These are phyloP conservation scores for Stachybotrys chartarum DNA, from an alignment of 2,329 filamentous ascomycete genomes.

Conservation along the genomic window DNA sequence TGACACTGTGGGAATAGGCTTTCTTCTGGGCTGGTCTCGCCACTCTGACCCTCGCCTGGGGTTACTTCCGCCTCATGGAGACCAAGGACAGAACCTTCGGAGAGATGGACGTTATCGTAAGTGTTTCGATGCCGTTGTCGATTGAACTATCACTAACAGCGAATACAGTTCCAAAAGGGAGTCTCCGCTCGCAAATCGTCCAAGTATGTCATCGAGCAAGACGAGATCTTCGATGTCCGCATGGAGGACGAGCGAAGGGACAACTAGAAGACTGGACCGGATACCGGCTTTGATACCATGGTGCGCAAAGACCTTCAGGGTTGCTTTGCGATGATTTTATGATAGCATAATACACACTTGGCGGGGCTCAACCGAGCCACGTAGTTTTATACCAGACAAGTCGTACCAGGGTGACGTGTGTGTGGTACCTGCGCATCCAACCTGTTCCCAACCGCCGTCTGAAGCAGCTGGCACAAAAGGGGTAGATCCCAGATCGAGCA, in stretches of 20 bases:
- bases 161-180: conserved; percentile 23
- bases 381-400: not conserved
- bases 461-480: too few relatives aligned
- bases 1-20: conserved; percentile 17
- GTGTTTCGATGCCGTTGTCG: not conserved
- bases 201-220: conserved; percentile 25
- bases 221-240: conserved; percentile 15
- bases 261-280: not conserved
- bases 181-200: conserved; percentile 30
- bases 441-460: too few relatives aligned
- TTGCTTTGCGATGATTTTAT: not conserved
- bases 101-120: conserved; percentile 35
- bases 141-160: conserved; percentile 6
- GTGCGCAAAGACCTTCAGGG: not conserved
- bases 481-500: too few relatives aligned
- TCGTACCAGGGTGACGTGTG: too few relatives aligned
- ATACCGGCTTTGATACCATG: not conserved
- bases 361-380: not conserved
- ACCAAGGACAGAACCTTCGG: conserved; percentile 37
- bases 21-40: conserved; percentile 33
- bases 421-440: too few relatives aligned
- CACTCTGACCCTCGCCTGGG: conserved; percentile 30
- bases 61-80: conserved; percentile 36
- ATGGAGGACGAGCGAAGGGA: not conserved
- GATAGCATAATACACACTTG: not conserved